These are phyloP conservation scores for Porcisia deanei DNA, from an alignment of 208 protist genomes.

Conservation along the genomic window DNA sequence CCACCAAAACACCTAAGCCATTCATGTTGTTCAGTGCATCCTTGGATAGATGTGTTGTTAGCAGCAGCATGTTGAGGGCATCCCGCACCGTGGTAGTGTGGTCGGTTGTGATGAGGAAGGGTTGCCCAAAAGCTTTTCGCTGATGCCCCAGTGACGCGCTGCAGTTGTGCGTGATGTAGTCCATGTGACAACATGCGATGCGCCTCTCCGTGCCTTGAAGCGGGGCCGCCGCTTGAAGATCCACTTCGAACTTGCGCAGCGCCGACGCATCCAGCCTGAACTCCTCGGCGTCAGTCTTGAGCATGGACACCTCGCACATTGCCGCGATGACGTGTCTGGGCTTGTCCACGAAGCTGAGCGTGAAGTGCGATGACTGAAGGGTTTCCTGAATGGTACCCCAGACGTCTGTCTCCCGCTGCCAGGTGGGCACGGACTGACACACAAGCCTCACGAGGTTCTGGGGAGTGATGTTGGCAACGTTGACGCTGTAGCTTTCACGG, in stretches of 20 bases:
- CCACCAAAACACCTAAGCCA: conserved; percentile 45
- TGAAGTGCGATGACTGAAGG: conserved; percentile 36
- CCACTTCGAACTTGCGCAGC: conserved; percentile 39
- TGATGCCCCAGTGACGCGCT: conserved; percentile 1
- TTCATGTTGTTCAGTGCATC: conserved; percentile 42
- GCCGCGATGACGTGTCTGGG: conserved; percentile 33
- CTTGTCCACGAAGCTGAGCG: conserved; percentile 40
- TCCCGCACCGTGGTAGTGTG: conserved; percentile 42
- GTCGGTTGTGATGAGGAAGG: conserved; percentile 68
- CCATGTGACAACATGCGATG: conserved; percentile 69
- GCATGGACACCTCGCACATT: conserved; percentile 53
- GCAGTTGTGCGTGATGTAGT: conserved; percentile 29
- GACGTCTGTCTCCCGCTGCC: conserved; percentile 38
- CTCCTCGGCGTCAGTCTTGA: conserved; percentile 17
- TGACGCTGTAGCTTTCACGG: conserved; percentile 37
- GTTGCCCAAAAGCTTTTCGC: conserved; percentile 48
- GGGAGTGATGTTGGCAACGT: conserved; percentile 15
- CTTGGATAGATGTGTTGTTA: conserved; percentile 33
- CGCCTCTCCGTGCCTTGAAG: conserved; percentile 49
- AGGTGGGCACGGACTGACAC: conserved; percentile 33
- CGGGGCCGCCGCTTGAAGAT: conserved; percentile 44
- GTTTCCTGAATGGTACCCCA: conserved; percentile 40
- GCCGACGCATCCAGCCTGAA: conserved; percentile 22
- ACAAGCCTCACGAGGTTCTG: conserved; percentile 34
- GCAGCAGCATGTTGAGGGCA: conserved; percentile 43